Conservation (phyloP, 139 green algal species). For the Asterochloris sp. region DNA sequence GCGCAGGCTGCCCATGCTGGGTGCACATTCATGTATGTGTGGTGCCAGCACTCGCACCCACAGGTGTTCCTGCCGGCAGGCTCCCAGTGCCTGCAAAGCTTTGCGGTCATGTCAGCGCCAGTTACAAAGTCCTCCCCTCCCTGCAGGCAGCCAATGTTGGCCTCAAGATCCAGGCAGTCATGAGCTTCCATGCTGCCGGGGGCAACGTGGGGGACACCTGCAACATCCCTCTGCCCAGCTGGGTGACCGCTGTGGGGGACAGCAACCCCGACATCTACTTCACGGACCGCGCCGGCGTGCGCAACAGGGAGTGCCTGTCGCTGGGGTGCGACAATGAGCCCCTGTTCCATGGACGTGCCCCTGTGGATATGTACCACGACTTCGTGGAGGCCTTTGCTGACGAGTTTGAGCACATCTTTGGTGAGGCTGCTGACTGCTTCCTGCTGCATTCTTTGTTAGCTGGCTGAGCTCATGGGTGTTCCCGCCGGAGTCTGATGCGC, state of each 20-base stretch:
- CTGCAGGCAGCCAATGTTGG: slow-evolving; percentile 40
- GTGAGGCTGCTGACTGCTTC: slow-evolving; percentile 9
- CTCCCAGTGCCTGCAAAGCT: neutral
- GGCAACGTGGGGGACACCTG: slow-evolving; percentile 92
- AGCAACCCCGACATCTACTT: slow-evolving; percentile 93
- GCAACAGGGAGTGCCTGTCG: slow-evolving; percentile 94
- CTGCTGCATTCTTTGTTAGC: too few species aligned
- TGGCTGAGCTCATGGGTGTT: neutral
- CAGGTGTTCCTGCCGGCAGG: neutral
- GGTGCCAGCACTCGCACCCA: neutral
- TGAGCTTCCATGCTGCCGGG: slow-evolving; percentile 88
- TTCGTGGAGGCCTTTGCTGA: slow-evolving; percentile 90
- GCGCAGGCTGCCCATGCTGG: too few species aligned
- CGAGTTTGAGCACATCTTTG: slow-evolving; percentile 64
- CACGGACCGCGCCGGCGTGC: slow-evolving; percentile 80
- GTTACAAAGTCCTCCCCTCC: neutral
- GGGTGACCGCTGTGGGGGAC: slow-evolving; percentile 88
- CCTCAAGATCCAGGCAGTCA: slow-evolving; percentile 84
- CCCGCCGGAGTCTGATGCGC: neutral
- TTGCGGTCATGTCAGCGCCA: neutral
- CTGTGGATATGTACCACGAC: slow-evolving; percentile 88
- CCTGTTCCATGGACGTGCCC: slow-evolving; percentile 83
- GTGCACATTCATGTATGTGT: too few species aligned
- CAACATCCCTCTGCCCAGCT: slow-evolving; percentile 90
- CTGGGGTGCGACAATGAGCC: slow-evolving; percentile 84